Base-by-base conservation (phyloP, 169 alveolate species). In the Plasmodium relictum region DNA sequence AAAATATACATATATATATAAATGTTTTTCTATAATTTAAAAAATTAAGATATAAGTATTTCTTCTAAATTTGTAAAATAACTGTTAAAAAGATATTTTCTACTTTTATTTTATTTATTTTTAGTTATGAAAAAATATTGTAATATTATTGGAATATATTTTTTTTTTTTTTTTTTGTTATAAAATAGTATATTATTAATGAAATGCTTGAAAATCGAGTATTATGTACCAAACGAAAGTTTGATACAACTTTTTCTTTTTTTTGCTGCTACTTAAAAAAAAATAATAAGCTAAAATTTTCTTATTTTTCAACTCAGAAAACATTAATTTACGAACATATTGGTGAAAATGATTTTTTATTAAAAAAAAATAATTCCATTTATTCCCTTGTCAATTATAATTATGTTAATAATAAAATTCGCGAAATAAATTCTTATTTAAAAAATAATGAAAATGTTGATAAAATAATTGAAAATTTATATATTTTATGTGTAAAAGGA, bases 401-500 rank as follows among this genome's bases (percentile, higher is more conserved):
- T 18, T 86, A 86, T 54, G 88, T 86, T 20, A 71, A 86, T 61
- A 65, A 69, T 16, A 86, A 14, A 58, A 56, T 86, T 16, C n/a
- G 24, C 16, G 85, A 80, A 61, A 68, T 80, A 52, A 68, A 65
- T 54, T 54, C 14, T 54, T 50, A 22, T 68, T 20, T 72, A 20
- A 80, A 9, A 2, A 52, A 45, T 31, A 0, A n/a, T 42, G 24
- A 44, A 9, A 69, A 26, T 41, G 22, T 70, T n/a, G 92, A 86
- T 56, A 45, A 71, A 16, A 56, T 71, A 14, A 61, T 86, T 37
- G 54, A 59, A 58, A 86, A 59, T 24, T 71, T 86, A 56, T 71
- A 86, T 54, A 26, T 31, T 9, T 26, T 86, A 18, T 86, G 92
- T 44, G 92, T 86, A 14, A 71, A 86, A 22, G 92, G 92, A 24